Conservation (phyloP, 345 rosid species). For the Eucalyptus sp. region DNA sequence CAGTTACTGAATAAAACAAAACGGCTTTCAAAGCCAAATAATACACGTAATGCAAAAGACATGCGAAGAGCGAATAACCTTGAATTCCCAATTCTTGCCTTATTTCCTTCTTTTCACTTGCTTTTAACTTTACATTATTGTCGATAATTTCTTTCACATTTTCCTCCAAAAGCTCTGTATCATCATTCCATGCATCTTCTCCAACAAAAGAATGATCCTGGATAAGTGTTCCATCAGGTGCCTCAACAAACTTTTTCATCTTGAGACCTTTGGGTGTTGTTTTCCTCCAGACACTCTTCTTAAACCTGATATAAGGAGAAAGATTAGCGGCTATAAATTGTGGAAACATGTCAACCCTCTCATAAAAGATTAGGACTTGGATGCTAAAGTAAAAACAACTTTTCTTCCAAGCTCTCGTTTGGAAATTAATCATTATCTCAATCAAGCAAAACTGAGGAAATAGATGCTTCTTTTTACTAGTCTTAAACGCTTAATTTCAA, state of each 20-base stretch:
- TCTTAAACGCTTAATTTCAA: neutral
- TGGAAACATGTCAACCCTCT: neutral
- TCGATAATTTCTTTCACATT: slow-evolving; percentile 47
- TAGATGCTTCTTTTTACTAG: neutral
- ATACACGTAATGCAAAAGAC: neutral
- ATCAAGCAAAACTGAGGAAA: neutral
- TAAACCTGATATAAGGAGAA: slow-evolving; percentile 42
- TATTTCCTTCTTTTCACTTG: slow-evolving; percentile 57
- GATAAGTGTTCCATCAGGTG: slow-evolving; percentile 68
- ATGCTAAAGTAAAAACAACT: neutral
- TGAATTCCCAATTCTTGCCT: slow-evolving; percentile 52
- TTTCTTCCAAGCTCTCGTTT: neutral
- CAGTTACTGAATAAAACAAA: neutral
- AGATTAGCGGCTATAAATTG: neutral
- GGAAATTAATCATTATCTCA: neutral
- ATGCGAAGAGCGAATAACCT: slow-evolving; percentile 27
- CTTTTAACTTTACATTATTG: slow-evolving; percentile 31
- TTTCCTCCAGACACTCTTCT: slow-evolving; percentile 83
- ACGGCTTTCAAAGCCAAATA: neutral
- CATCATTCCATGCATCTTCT: slow-evolving; percentile 90
- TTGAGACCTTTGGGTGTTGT: slow-evolving; percentile 76
- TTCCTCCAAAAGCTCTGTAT: slow-evolving; percentile 36
- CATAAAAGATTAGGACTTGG: neutral
- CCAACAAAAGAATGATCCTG: slow-evolving; percentile 83
- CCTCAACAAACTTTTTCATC: slow-evolving; percentile 71